Conservation (phyloP, 1,284 basidiomycete genomes). For the Macrocybe sp. region DNA sequence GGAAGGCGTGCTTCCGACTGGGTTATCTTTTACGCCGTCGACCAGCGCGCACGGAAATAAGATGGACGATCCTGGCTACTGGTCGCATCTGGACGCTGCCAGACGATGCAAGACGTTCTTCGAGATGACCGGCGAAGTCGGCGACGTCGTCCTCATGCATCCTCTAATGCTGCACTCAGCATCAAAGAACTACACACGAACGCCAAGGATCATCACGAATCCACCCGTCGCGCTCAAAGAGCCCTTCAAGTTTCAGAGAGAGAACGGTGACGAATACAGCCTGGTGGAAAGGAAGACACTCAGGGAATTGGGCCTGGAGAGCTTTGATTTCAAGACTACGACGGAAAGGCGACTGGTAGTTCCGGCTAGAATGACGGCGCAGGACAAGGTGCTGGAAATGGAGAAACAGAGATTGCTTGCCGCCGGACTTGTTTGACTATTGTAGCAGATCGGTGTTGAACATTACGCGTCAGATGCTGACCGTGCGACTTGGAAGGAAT, state of each 20-base stretch:
- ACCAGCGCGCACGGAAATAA: conserved; percentile 30
- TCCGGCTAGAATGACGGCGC: conserved; percentile 31
- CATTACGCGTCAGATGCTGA: too few relatives aligned
- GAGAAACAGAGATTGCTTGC: conserved; percentile 25
- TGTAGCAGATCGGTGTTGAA: too few relatives aligned
- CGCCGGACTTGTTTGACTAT: too few relatives aligned
- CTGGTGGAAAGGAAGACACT: conserved; percentile 49
- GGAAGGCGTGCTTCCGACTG: conserved; percentile 46
- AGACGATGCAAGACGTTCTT: conserved; percentile 43
- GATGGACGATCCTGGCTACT: conserved; percentile 36
- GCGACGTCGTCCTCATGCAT: conserved; percentile 59
- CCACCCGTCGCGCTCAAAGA: conserved; percentile 49
- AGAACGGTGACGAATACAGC: conserved; percentile 43
- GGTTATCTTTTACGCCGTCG: conserved; percentile 41
- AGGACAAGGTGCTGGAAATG: conserved; percentile 35
- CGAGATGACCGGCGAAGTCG: conserved; percentile 51
- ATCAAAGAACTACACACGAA: conserved; percentile 51
- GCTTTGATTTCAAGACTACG: conserved; percentile 36
- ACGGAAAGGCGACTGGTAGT: conserved; percentile 35
- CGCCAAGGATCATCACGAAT: conserved; percentile 56
- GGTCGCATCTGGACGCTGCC: conserved; percentile 37
- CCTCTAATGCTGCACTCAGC: conserved; percentile 62
- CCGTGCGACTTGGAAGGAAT: too few relatives aligned
- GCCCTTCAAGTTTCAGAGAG: conserved; percentile 49
- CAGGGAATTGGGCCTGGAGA: conserved; percentile 42